phyloP scores from a whole-genome alignment of 306 rosid species.

The Trichosanthes cucumerina region DNA sequence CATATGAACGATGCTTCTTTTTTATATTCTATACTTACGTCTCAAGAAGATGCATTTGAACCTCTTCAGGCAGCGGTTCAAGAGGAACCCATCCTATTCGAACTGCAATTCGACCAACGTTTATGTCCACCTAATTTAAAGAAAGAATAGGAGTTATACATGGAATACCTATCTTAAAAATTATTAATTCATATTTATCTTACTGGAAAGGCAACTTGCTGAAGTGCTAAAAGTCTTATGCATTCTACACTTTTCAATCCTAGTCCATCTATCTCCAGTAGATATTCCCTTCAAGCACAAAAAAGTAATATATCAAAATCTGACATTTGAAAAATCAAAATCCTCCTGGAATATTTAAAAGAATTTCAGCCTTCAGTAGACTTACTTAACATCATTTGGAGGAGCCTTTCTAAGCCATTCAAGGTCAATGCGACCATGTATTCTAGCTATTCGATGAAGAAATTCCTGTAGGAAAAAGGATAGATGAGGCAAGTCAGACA shows the following conservation, averaged over 20 bases:
- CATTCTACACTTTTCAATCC: slow-evolving; percentile 82
- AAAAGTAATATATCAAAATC: background rate
- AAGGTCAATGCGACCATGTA: slow-evolving; percentile 34
- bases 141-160: background rate
- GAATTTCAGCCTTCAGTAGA: background rate
- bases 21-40: slow-evolving; percentile 25
- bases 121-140: slow-evolving; percentile 49
- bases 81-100: slow-evolving; percentile 83
- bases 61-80: slow-evolving; percentile 46
- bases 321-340: background rate
- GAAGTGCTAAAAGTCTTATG: slow-evolving; percentile 54
- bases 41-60: slow-evolving; percentile 45
- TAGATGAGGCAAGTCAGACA: background rate
- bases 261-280: slow-evolving; percentile 37
- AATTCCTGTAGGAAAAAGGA: slow-evolving; percentile 20
- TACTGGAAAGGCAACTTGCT: slow-evolving; percentile 60
- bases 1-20: background rate
- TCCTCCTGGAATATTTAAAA: background rate
- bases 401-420: slow-evolving; percentile 71
- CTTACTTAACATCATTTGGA: slow-evolving; percentile 29
- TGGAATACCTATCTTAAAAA: background rate
- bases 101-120: slow-evolving; percentile 58
- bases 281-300: slow-evolving; percentile 34
- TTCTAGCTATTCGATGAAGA: slow-evolving; percentile 19
- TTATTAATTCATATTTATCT: background rate